phyloP scores from a whole-genome alignment of 148 eudicot genomes.

The Rhododendron mucronatum region DNA sequence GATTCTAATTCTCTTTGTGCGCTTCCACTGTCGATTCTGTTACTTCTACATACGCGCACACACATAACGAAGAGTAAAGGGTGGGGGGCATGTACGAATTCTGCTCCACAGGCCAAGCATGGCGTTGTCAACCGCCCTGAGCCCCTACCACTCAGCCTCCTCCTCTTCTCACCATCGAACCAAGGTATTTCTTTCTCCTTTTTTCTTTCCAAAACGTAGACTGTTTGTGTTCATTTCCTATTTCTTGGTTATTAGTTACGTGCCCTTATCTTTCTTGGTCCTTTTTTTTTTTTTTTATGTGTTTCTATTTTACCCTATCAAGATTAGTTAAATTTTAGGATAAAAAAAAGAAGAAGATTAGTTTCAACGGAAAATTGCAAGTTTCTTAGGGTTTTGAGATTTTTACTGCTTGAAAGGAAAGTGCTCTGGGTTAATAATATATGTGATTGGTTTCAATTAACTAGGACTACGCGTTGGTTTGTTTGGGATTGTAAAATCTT shows the following conservation, averaged over 20 bases:
- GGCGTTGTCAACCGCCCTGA: constrained; percentile 31
- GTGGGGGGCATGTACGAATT: constrained; percentile 5
- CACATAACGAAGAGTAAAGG: background rate
- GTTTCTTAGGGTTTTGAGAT: constrained; percentile 3
- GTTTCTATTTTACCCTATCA: no score
- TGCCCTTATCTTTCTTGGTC: background rate
- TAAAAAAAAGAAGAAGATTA: no score
- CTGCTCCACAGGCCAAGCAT: constrained; percentile 23
- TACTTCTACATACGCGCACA: background rate
- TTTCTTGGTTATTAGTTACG: background rate
- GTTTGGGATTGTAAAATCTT: background rate
- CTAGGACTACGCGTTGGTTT: background rate
- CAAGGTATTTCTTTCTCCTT: constrained; percentile 18
- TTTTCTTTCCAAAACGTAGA: background rate
- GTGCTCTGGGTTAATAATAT: background rate
- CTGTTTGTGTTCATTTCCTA: background rate
- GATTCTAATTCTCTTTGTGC: background rate
- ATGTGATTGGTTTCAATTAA: background rate
- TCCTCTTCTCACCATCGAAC: constrained; percentile 16
- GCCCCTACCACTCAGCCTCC: constrained; percentile 16
- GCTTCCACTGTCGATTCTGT: background rate
- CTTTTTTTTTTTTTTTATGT: background rate
- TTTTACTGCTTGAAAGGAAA: background rate
- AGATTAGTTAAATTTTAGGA: background rate
- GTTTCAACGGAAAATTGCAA: background rate